Percentiles rank a stretch among this genome's conserved stretches.
Evolutionary conservation across 441 rosid genomes (phyloP).

Genomic region (Breynia disticha): DNA sequence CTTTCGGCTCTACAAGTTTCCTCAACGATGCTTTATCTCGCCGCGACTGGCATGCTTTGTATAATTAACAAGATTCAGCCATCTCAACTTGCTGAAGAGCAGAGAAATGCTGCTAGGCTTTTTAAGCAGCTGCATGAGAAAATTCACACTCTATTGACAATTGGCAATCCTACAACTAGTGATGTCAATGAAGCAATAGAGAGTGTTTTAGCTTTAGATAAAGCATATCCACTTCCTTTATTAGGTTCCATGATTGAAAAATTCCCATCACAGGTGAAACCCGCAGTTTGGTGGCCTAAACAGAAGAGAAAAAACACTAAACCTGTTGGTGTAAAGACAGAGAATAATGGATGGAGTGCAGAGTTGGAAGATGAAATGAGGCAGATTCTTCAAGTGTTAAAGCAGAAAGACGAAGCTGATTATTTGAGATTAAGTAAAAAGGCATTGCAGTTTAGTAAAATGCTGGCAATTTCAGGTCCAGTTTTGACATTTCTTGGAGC

Average conservation of each 20-base stretch:
- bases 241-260: conserved; percentile 26
- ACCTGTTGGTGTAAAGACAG: background rate
- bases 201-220: conserved; percentile 24
- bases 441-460: conserved; percentile 18
- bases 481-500: conserved; percentile 20
- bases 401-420: conserved; percentile 25
- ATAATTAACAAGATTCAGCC: conserved; percentile 19
- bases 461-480: conserved; percentile 26
- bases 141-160: conserved; percentile 13
- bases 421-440: conserved; percentile 14
- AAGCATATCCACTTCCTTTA: conserved; percentile 31
- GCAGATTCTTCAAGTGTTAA: conserved; percentile 17
- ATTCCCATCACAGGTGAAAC: conserved; percentile 23
- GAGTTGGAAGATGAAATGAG: conserved; percentile 22
- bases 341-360: conserved; percentile 20
- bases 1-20: conserved; percentile 17
- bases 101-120: conserved; percentile 27
- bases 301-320: background rate
- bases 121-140: conserved; percentile 26
- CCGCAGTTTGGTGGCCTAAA: conserved; percentile 28
- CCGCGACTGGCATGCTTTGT: conserved; percentile 20
- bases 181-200: conserved; percentile 22
- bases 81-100: conserved; percentile 38
- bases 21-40: conserved; percentile 21
- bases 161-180: conserved; percentile 11